Evolutionary conservation across 2,329 filamentous ascomycete species (phyloP), one percentile per base, ranked within the genome.

Genomic region (Trichoderma sp.): DNA sequence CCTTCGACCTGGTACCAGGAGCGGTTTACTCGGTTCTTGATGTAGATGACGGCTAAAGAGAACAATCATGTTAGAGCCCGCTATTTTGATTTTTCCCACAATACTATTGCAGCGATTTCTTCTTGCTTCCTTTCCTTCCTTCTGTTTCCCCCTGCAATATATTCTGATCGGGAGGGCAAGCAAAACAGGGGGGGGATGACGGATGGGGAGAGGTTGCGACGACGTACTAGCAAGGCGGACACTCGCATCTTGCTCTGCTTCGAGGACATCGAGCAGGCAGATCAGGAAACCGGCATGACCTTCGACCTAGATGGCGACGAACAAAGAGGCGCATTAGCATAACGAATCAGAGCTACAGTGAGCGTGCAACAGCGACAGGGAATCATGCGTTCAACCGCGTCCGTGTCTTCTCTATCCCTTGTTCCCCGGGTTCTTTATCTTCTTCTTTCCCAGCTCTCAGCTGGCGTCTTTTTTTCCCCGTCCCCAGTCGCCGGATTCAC

Each of bases 11-110:
- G 89, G 68, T 90, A 87, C 96, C 96, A 99, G 76, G 93, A 94
- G 78, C 94, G 91, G 80, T 92, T 95, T 79, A 98, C 91, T 78
- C 94, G 91, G 83, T 99, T 98, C 84, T 99, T 99, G 79, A 98
- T 89, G 83, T 98, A 99, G 75, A 99, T 93, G 77, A 95, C 94
- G 77, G 94, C 95, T 97, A 80, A 71, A 66, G 68, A 64, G 56
- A 18, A 52, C 16, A 65, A 58, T 51, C 58, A 32, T 43, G 71
- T 73, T 68, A 73, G 73, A 59, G 68, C 28, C 34, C 28, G 28
- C 18, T 7, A 8, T 18, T 43, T 3, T 43, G 14, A 4, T 10
- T 52, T 51, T 49, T 49, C n/a, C 43, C 43, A 43, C 43, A 11
- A 34, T 32, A 51, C 39, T 37, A 6, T 39, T 55, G 13, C 21